Percentiles rank a stretch among this genome's conserved stretches.
Conservation (phyloP, 2,329 filamentous ascomycete species). For the Aphanoascus verrucosus region DNA sequence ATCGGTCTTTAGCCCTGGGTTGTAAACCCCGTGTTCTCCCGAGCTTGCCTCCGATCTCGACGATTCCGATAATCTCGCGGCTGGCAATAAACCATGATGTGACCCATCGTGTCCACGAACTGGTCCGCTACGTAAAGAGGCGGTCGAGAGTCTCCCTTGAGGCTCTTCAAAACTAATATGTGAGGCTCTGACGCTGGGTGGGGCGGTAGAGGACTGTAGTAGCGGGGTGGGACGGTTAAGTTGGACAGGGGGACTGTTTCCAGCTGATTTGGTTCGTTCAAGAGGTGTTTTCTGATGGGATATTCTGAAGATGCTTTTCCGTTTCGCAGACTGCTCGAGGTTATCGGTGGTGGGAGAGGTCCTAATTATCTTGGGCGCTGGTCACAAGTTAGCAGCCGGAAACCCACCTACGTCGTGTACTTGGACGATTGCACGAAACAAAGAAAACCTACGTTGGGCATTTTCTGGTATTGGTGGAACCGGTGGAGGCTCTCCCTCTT, state of each 20-base stretch:
- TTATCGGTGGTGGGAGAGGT: slow-evolving; percentile 70
- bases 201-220: slow-evolving; percentile 21
- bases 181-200: slow-evolving; percentile 27
- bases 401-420: background rate
- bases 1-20: slow-evolving; percentile 52
- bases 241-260: background rate
- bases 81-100: slow-evolving; percentile 51
- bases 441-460: slow-evolving; percentile 20
- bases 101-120: slow-evolving; percentile 52
- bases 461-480: slow-evolving; percentile 32
- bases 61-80: slow-evolving; percentile 66
- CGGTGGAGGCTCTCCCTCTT: slow-evolving; percentile 44
- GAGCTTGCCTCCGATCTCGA: slow-evolving; percentile 81
- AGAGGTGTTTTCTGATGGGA: background rate
- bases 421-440: slow-evolving; percentile 4
- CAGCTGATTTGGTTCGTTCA: slow-evolving; percentile 1
- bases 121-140: slow-evolving; percentile 39
- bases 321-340: slow-evolving; percentile 31
- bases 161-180: slow-evolving; percentile 54
- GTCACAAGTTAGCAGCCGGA: slow-evolving; percentile 4
- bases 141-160: slow-evolving; percentile 37
- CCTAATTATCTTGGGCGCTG: slow-evolving; percentile 65
- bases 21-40: slow-evolving; percentile 52
- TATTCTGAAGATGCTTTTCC: slow-evolving; percentile 17
- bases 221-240: background rate